Evolutionary conservation across 2,329 filamentous ascomycete genomes (phyloP), one percentile per base, ranked within the genome.

Genomic region (Stachybotrys chartarum): DNA sequence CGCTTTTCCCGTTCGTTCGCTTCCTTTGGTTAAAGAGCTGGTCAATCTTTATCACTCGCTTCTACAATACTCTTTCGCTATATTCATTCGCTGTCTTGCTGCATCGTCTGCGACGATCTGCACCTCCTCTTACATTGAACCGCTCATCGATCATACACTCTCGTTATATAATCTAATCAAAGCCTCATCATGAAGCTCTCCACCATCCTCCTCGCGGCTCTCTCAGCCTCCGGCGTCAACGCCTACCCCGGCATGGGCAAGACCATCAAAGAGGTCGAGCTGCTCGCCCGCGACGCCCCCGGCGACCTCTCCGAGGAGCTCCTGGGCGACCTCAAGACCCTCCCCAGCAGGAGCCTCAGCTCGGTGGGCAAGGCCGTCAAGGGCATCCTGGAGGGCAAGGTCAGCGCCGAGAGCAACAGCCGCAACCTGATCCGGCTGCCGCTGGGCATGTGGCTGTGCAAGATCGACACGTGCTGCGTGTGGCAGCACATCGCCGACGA

Each of bases 401-500:
- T 63, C 12, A 61, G 64, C 53, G 61, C 65, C 6, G 65, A 64
- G 18, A 64, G 63, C 39, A 51, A 61, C 18, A 65, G 64, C 5
- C 54, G 57, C 1, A 63, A 68, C 32, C 51, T 62, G 31, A 50
- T 63, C 14, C 63, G 61, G 35, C 66, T 68, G 7, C 52, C 58
- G 1, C 60, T 61, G 47, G 57, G 60, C 56, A 58, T 57, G 1
- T 49, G 16, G 5, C 64, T 61, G 1, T 75, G 73, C 58, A 61
- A 60, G 44, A 57, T 63, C 17, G 74, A 77, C 51, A 71, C 72
- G 1, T 78, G 75, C 64, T 78, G 75, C 56, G 66, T 76, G 31
- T 78, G 75, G 75, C 69, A 72, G 56, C 69, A 75, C 61, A 70
- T 78, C 54, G 67, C 70, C 14, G 64, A 70, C 49, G 72, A 75